phyloP scores from a whole-genome alignment of 768 basidiomycete genomes.

The Boletus rubroflammeus region DNA sequence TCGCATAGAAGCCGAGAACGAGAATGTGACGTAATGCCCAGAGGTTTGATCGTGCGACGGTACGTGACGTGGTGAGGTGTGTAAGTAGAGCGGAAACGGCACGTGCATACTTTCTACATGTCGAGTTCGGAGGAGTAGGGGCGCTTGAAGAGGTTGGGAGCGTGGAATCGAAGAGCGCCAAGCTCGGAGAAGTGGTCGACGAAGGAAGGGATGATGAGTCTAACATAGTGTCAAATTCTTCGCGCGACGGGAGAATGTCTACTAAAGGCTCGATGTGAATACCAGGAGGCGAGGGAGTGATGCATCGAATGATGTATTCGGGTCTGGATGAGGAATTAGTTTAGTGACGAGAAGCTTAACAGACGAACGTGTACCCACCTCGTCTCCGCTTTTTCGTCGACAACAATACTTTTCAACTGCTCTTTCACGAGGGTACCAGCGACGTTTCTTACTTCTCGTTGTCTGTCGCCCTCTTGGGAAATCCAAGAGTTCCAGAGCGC shows the following conservation, averaged over 20 bases:
- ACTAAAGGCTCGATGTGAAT: slow-evolving; percentile 38
- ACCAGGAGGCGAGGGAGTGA: slow-evolving; percentile 35
- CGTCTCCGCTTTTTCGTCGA: slow-evolving; percentile 32
- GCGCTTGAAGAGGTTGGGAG: slow-evolving; percentile 43
- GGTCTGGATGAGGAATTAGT: slow-evolving; percentile 33
- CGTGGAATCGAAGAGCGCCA: slow-evolving; percentile 58
- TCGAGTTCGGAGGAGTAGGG: slow-evolving; percentile 4
- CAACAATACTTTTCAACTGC: slow-evolving; percentile 40
- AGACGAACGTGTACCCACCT: slow-evolving; percentile 27
- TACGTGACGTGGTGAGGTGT: slow-evolving; percentile 55
- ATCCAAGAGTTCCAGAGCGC: slow-evolving; percentile 33
- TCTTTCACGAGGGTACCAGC: slow-evolving; percentile 38
- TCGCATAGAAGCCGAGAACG: slow-evolving; percentile 56
- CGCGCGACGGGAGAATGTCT: slow-evolving; percentile 51
- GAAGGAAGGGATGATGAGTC: slow-evolving; percentile 38
- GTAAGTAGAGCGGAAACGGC: slow-evolving; percentile 53
- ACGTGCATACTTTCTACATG: slow-evolving; percentile 52
- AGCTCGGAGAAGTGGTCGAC: slow-evolving; percentile 47
- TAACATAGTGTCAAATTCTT: slow-evolving; percentile 47
- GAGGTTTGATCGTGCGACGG: slow-evolving; percentile 51
- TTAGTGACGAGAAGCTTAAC: not conserved
- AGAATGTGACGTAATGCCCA: slow-evolving; percentile 73
- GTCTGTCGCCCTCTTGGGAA: slow-evolving; percentile 8
- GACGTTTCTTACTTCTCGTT: slow-evolving; percentile 19
- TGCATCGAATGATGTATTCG: slow-evolving; percentile 41